Percentiles rank a stretch among this genome's conserved stretches.
Evolutionary conservation across 495 filamentous ascomycete genomes (phyloP).

Genomic region (Hypoxylon lienhwacheense): DNA sequence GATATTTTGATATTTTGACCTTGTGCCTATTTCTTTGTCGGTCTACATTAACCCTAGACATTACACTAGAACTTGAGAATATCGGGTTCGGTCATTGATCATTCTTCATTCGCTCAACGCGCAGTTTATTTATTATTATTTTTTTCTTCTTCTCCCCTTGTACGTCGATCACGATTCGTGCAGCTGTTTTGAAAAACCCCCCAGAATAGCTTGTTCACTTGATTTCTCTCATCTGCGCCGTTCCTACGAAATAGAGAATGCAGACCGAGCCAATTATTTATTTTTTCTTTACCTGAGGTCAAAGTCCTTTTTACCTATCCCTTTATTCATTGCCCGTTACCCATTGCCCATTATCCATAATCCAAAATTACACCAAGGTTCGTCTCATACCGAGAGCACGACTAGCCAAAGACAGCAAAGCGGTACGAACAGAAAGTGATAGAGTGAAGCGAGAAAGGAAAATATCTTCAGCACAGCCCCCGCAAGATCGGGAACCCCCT

Average conservation of each 20-base stretch:
- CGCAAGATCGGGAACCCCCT: constrained; percentile 22
- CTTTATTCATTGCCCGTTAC: too few species aligned
- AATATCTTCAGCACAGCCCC: constrained; percentile 34
- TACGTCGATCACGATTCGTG: constrained; percentile 23
- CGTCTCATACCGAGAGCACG: neutral
- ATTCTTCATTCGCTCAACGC: constrained; percentile 13
- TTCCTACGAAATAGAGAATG: constrained; percentile 9
- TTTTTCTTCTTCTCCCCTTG: too few species aligned
- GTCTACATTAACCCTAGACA: constrained; percentile 6
- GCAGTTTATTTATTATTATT: too few species aligned
- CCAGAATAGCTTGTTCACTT: constrained; percentile 11
- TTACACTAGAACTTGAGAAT: too few species aligned
- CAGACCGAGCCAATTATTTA: constrained; percentile 4
- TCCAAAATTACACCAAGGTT: neutral
- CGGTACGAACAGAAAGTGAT: constrained; percentile 5
- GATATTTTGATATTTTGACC: constrained; percentile 1
- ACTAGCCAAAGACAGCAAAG: neutral
- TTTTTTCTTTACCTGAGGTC: constrained; percentile 12
- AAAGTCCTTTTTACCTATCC: too few species aligned
- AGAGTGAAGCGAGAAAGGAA: constrained; percentile 16
- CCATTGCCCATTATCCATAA: neutral
- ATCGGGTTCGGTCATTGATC: constrained; percentile 10
- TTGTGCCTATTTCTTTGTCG: constrained; percentile 12
- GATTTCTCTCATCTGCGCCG: constrained; percentile 9
- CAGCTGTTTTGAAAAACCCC: constrained; percentile 26